Conservation (phyloP, 2,329 filamentous ascomycete species). For the Cordyceps militaris region DNA sequence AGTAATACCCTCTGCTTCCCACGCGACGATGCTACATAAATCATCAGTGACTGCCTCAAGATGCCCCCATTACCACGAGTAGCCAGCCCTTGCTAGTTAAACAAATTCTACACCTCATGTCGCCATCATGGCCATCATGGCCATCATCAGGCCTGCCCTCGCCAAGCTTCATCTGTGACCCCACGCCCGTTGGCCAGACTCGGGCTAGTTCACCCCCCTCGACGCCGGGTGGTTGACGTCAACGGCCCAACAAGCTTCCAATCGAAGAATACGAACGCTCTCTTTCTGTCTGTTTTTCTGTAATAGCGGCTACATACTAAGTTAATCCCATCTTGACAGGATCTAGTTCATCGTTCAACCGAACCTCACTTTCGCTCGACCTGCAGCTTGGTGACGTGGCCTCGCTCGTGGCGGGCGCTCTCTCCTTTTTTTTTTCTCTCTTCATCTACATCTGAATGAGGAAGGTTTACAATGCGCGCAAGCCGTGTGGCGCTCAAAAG, state of each 20-base stretch:
- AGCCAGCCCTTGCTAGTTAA: background rate
- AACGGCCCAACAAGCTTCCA: too few relatives aligned
- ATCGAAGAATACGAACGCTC: too few relatives aligned
- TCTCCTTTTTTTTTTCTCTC: background rate
- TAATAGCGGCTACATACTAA: too few relatives aligned
- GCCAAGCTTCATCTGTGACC: background rate
- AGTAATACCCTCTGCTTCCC: too few relatives aligned
- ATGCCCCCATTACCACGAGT: too few relatives aligned
- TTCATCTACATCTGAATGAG: background rate
- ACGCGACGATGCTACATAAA: too few relatives aligned
- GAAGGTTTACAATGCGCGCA: background rate
- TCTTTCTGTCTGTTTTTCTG: too few relatives aligned
- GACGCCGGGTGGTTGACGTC: background rate
- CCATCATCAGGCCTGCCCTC: background rate
- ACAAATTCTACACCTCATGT: background rate
- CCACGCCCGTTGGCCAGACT: background rate
- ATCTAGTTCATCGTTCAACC: too few relatives aligned
- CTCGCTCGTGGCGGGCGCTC: background rate
- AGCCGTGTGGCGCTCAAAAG: background rate
- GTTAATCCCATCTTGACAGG: too few relatives aligned
- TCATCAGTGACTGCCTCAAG: too few relatives aligned
- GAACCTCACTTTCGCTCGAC: background rate
- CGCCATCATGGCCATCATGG: background rate
- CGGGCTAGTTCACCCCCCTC: background rate
- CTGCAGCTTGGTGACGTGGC: too few relatives aligned